Evolutionary conservation across 2,329 filamentous ascomycete species (phyloP).

Genomic region (Raffaelea arxii): DNA sequence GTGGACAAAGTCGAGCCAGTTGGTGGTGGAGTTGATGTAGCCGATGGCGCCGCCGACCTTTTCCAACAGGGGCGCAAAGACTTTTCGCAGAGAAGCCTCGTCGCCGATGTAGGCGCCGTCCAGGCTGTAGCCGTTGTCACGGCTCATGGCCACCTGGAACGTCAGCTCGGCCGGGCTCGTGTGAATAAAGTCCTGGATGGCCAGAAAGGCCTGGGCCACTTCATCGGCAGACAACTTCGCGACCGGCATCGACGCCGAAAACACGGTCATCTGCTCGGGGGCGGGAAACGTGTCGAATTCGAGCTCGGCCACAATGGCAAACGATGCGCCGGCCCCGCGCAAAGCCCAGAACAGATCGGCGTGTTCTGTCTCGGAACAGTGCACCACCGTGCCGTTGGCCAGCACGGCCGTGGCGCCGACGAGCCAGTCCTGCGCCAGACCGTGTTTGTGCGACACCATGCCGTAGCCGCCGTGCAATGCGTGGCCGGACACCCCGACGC

Average conservation of each 20-base stretch:
- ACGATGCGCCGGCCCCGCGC: slow-evolving; percentile 30
- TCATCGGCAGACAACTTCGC: too few relatives aligned
- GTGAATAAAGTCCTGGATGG: slow-evolving; percentile 17
- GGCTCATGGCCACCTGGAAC: too few relatives aligned
- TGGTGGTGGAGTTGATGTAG: slow-evolving; percentile 18
- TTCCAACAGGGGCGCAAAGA: too few relatives aligned
- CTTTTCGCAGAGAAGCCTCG: too few relatives aligned
- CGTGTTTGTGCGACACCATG: slow-evolving; percentile 25
- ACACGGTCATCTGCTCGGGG: slow-evolving; percentile 21
- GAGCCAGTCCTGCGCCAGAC: slow-evolving; percentile 26
- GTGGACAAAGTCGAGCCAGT: slow-evolving; percentile 19
- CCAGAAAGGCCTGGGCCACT: slow-evolving; percentile 15
- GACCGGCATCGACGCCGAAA: too few relatives aligned
- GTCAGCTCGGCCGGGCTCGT: too few relatives aligned
- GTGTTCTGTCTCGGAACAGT: slow-evolving; percentile 23
- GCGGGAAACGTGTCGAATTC: slow-evolving; percentile 28
- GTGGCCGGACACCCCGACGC: slow-evolving; percentile 30
- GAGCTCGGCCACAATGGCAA: slow-evolving; percentile 29
- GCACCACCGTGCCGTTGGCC: slow-evolving; percentile 22
- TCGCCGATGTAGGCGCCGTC: too few relatives aligned
- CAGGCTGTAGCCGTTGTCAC: too few relatives aligned
- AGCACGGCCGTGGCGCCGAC: slow-evolving; percentile 25
- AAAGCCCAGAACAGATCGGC: slow-evolving; percentile 33
- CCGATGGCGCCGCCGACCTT: too few relatives aligned
- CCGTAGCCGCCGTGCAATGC: slow-evolving; percentile 30